Evolutionary conservation across 108 stramenopile species (phyloP).

Genomic region (Nannochloropsis oceanica): DNA sequence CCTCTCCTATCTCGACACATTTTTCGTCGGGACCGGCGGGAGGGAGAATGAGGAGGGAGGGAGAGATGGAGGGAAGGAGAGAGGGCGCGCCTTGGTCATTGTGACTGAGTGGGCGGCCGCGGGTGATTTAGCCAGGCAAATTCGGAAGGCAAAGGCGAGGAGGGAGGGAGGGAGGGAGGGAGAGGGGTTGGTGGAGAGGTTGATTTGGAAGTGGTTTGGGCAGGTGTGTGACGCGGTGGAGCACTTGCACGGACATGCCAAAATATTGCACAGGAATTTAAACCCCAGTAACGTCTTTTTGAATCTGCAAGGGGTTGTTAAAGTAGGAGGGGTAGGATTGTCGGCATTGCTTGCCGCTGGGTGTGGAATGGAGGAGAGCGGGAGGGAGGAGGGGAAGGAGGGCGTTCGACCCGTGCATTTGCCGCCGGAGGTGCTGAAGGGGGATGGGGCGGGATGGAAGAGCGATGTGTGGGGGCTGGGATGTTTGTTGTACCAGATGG

Average conservation of each 20-base stretch:
- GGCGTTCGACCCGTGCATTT: constrained; percentile 42
- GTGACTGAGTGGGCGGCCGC: constrained; percentile 40
- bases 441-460: constrained; percentile 47
- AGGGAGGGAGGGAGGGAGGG: background rate
- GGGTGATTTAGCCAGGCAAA: constrained; percentile 39
- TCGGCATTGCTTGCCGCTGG: background rate
- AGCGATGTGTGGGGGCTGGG: constrained; percentile 48
- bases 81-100: constrained; percentile 13
- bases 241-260: constrained; percentile 35
- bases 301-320: constrained; percentile 34
- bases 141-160: background rate
- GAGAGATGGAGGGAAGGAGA: background rate
- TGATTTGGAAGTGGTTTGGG: constrained; percentile 38
- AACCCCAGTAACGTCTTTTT: constrained; percentile 45
- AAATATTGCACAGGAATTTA: constrained; percentile 41
- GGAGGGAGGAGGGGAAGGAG: constrained; percentile 22
- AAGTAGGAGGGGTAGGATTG: constrained; percentile 43
- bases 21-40: constrained; percentile 19
- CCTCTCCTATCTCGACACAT: constrained; percentile 26
- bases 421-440: constrained; percentile 43
- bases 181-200: constrained; percentile 26
- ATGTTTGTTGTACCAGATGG: constrained; percentile 51
- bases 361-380: constrained; percentile 9
- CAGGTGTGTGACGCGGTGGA: constrained; percentile 21
- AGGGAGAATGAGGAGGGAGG: too few relatives aligned